Evolutionary conservation across 73 alveolate species (phyloP).

Genomic region (Stentor roeselii): DNA sequence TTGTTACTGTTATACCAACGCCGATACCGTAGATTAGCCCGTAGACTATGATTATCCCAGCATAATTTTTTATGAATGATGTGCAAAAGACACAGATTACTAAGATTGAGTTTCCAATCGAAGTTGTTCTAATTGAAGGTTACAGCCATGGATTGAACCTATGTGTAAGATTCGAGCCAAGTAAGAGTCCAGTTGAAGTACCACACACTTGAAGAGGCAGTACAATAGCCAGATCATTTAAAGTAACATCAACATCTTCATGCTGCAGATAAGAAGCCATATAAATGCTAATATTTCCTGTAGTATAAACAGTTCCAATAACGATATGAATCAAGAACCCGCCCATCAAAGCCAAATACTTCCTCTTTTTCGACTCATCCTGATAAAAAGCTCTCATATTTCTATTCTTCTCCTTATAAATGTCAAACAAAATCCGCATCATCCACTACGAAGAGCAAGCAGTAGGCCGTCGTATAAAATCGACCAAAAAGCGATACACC

Average conservation of each 20-base stretch:
- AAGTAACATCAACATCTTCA: neutral
- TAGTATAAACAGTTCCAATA: neutral
- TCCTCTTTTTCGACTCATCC: too few species aligned
- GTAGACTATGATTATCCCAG: neutral
- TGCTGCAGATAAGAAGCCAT: neutral
- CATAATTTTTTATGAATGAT: neutral
- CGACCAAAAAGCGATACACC: conserved; percentile 65
- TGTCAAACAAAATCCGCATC: too few species aligned
- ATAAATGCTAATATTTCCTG: neutral
- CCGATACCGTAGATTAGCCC: neutral
- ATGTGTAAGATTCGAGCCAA: neutral
- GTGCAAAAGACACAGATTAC: neutral
- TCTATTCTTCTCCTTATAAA: too few species aligned
- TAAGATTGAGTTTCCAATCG: neutral
- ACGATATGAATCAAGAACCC: too few species aligned
- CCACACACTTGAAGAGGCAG: neutral
- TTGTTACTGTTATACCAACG: neutral
- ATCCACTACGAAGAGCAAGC: neutral
- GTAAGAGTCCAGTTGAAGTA: neutral
- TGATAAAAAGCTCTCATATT: too few species aligned
- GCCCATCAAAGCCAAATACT: too few species aligned
- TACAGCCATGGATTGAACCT: neutral
- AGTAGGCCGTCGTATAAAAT: neutral
- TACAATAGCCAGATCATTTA: neutral
- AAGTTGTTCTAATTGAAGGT: neutral